Evolutionary conservation across 1,284 basidiomycete species (phyloP).

Genomic region (Ustilago esculenta): DNA sequence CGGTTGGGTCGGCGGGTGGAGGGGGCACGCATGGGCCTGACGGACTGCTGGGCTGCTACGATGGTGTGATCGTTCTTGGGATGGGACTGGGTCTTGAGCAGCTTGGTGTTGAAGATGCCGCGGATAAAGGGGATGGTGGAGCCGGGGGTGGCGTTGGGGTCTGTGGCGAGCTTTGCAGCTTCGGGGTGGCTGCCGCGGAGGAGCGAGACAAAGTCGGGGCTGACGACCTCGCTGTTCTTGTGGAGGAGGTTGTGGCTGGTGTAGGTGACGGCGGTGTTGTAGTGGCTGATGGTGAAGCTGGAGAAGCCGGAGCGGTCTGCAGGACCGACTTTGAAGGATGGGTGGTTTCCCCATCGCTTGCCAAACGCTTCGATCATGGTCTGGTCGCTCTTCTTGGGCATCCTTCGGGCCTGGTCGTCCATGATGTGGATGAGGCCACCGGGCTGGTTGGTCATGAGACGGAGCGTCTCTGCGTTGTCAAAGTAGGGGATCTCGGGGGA

Average conservation of each 20-base stretch:
- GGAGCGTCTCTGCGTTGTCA: slow-evolving; percentile 89
- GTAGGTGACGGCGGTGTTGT: slow-evolving; percentile 88
- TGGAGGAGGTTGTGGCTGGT: slow-evolving; percentile 88
- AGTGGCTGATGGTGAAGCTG: slow-evolving; percentile 92
- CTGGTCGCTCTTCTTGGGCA: slow-evolving; percentile 88
- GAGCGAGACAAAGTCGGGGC: slow-evolving; percentile 90
- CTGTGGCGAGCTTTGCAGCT: slow-evolving; percentile 57
- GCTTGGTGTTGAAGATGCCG: slow-evolving; percentile 84
- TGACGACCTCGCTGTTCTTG: slow-evolving; percentile 86
- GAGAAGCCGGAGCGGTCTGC: slow-evolving; percentile 78
- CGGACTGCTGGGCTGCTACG: slow-evolving; percentile 88
- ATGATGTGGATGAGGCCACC: slow-evolving; percentile 95
- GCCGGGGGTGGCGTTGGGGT: slow-evolving; percentile 46
- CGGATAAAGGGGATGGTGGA: slow-evolving; percentile 79
- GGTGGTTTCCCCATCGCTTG: slow-evolving; percentile 93
- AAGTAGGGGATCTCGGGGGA: slow-evolving; percentile 83
- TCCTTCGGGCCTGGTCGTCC: slow-evolving; percentile 89
- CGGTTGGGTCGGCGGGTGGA: slow-evolving; percentile 69
- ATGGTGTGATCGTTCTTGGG: slow-evolving; percentile 92
- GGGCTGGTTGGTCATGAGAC: slow-evolving; percentile 84
- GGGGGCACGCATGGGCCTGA: slow-evolving; percentile 90
- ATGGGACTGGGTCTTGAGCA: slow-evolving; percentile 88
- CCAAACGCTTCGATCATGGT: slow-evolving; percentile 94
- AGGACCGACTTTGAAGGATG: slow-evolving; percentile 74
- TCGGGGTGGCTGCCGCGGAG: slow-evolving; percentile 73